Evolutionary conservation across 345 rosid species (phyloP).

Genomic region (Acer negundo): DNA sequence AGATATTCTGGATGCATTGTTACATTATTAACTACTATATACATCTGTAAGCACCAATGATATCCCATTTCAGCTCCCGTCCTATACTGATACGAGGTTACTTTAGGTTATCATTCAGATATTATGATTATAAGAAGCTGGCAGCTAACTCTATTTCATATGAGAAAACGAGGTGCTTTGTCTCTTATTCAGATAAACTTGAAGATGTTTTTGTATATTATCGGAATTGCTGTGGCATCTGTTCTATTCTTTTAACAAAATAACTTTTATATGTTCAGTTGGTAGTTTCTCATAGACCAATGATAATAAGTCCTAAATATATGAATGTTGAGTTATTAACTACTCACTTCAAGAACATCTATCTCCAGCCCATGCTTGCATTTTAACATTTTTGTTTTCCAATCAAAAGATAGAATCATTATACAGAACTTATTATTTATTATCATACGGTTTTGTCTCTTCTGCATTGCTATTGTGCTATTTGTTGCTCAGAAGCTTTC

Average conservation of each 20-base stretch:
- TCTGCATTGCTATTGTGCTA: not conserved
- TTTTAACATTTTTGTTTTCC: not conserved
- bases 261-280: not conserved
- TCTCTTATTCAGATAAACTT: not conserved
- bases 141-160: not conserved
- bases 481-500: not conserved
- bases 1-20: not conserved
- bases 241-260: not conserved
- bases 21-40: not conserved
- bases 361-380: not conserved
- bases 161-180: not conserved
- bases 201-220: not conserved
- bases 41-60: not conserved
- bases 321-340: not conserved
- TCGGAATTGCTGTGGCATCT: not conserved
- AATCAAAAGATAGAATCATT: not conserved
- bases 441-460: not conserved
- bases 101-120: not conserved
- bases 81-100: not conserved
- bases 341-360: not conserved
- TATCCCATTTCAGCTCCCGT: not conserved
- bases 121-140: conserved; percentile 9
- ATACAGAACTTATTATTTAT: conserved; percentile 2
- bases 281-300: not conserved
- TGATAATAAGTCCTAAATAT: not conserved